These are phyloP conservation scores for Xylariaceae sp. DNA, from an alignment of 2,329 filamentous ascomycete genomes.

Conservation along the genomic window DNA sequence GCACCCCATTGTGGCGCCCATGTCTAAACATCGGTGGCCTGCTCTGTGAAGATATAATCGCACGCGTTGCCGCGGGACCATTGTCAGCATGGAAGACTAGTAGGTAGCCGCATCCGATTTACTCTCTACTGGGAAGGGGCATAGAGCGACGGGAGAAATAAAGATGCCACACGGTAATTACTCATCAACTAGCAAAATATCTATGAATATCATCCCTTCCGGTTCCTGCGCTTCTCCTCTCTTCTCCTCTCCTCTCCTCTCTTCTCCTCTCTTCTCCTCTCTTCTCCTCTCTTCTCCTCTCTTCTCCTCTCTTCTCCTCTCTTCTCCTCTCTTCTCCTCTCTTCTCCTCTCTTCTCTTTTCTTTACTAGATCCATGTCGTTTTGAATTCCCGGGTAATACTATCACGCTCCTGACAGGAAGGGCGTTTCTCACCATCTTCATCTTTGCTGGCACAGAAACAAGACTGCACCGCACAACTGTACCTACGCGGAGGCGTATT, in stretches of 20 bases:
- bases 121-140: too few species aligned
- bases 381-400: not conserved
- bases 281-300: not conserved
- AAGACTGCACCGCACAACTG: slow-evolving; percentile 23
- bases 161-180: too few species aligned
- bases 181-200: too few species aligned
- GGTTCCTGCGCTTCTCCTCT: too few species aligned
- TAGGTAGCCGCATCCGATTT: too few species aligned
- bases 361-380: slow-evolving; percentile 7
- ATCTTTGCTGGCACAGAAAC: slow-evolving; percentile 16
- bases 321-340: not conserved
- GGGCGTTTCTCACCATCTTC: slow-evolving; percentile 3
- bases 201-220: too few species aligned
- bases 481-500: slow-evolving; percentile 14
- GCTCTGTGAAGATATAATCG: too few species aligned
- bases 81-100: too few species aligned
- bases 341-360: not conserved
- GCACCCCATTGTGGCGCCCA: too few species aligned
- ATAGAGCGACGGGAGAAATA: too few species aligned
- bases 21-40: too few species aligned
- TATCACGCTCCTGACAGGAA: slow-evolving; percentile 10
- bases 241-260: not conserved
- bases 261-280: not conserved
- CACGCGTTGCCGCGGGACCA: too few species aligned
- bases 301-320: not conserved